Percentiles rank a stretch among this genome's conserved stretches.
Evolutionary conservation across 805 yeast species (phyloP).

Genomic region (Isabelozyma rhagii): DNA sequence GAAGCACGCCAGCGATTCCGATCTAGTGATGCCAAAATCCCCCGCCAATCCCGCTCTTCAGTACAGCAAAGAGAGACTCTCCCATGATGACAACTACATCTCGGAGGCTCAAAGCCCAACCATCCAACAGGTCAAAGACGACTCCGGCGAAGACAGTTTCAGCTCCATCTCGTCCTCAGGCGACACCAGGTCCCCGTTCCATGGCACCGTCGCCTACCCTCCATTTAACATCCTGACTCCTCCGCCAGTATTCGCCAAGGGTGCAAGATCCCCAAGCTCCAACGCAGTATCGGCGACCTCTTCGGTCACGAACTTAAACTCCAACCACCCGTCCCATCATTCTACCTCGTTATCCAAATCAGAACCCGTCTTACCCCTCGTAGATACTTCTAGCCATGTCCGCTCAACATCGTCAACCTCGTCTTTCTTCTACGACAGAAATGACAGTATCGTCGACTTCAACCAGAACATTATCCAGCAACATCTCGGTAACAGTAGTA

Average conservation of each 20-base stretch:
- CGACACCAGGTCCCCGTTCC: not conserved
- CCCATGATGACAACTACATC: not conserved
- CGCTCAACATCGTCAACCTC: constrained; percentile 38
- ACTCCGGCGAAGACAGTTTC: not conserved
- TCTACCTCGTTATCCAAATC: constrained; percentile 16
- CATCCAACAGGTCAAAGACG: not conserved
- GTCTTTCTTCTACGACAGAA: constrained; percentile 30
- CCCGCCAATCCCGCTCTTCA: not conserved
- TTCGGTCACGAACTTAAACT: constrained; percentile 32
- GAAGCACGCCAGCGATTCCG: not conserved
- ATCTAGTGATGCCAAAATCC: not conserved
- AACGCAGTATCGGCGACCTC: constrained; percentile 30
- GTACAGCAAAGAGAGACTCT: not conserved
- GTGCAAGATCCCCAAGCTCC: constrained; percentile 22
- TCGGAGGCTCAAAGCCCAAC: not conserved
- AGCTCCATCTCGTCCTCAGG: not conserved
- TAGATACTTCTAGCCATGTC: constrained; percentile 16
- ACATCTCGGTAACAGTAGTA: constrained; percentile 50
- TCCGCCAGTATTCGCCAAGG: constrained; percentile 23
- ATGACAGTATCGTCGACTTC: constrained; percentile 44
- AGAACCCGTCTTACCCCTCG: constrained; percentile 17
- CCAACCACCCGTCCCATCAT: constrained; percentile 2
- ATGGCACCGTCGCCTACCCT: constrained; percentile 13
- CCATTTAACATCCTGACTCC: constrained; percentile 19
- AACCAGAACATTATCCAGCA: constrained; percentile 51